These are phyloP conservation scores for Mangifera indica DNA, from an alignment of 345 rosid species.

Conservation along the genomic window DNA sequence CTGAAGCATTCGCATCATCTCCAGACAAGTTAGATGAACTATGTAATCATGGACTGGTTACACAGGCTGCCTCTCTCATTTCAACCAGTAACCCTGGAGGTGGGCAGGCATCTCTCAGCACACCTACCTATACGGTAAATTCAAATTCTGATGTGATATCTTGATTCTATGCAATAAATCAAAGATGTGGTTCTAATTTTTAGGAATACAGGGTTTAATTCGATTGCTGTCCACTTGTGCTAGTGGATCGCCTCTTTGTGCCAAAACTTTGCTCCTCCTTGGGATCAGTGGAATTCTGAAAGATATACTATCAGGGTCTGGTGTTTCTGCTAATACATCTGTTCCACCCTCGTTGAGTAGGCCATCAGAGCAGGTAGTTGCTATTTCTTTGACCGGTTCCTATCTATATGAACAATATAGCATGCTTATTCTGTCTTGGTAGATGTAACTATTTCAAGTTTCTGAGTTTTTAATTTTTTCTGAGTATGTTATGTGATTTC, in stretches of 20 bases:
- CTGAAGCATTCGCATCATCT: constrained; percentile 93
- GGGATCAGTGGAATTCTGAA: constrained; percentile 92
- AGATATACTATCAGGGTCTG: constrained; percentile 87
- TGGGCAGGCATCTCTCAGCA: constrained; percentile 91
- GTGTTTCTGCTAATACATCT: constrained; percentile 74
- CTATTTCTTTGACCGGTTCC: constrained; percentile 6
- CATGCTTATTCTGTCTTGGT: background rate
- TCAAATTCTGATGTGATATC: constrained; percentile 1
- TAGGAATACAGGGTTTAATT: constrained; percentile 72
- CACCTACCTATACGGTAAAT: constrained; percentile 88
- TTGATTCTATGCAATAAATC: constrained; percentile 12
- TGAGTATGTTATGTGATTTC: background rate
- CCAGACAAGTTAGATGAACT: constrained; percentile 89
- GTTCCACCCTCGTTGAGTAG: constrained; percentile 88
- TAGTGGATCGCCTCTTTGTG: constrained; percentile 93
- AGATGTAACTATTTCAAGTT: constrained; percentile 2
- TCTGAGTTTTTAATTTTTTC: background rate
- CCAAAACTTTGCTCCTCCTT: constrained; percentile 87
- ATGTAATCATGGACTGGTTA: constrained; percentile 92
- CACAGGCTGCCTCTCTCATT: constrained; percentile 95
- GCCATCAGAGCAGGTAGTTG: constrained; percentile 94
- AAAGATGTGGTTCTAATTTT: constrained; percentile 31
- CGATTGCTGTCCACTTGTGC: constrained; percentile 97
- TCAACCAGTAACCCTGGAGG: constrained; percentile 93
- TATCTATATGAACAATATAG: constrained; percentile 7